Evolutionary conservation across 495 filamentous ascomycete genomes (phyloP).

Genomic region (Cladorrhinum samala): DNA sequence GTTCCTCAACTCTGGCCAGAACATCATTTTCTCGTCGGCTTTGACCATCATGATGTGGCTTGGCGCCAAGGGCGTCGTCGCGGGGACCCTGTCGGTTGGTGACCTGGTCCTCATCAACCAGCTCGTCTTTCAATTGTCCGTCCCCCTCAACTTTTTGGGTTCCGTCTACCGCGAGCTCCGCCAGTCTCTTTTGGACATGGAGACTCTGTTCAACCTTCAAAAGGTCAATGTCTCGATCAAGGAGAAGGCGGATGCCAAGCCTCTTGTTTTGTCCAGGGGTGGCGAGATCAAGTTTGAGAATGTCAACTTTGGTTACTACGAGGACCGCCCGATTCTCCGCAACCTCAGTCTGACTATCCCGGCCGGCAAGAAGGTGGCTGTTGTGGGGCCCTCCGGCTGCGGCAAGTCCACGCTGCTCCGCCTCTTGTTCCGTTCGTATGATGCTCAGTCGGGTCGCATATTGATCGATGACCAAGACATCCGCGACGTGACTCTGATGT

Average conservation of each 20-base stretch:
- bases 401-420: slow-evolving; percentile 92
- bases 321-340: slow-evolving; percentile 78
- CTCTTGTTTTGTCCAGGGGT: slow-evolving; percentile 63
- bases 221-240: slow-evolving; percentile 89
- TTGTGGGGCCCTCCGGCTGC: slow-evolving; percentile 92
- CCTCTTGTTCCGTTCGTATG: slow-evolving; percentile 90
- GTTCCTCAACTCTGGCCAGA: slow-evolving; percentile 95
- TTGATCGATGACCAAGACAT: slow-evolving; percentile 92
- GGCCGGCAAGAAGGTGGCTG: slow-evolving; percentile 89
- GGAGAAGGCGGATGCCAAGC: slow-evolving; percentile 65
- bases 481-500: slow-evolving; percentile 72
- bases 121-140: slow-evolving; percentile 94
- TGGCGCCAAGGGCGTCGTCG: slow-evolving; percentile 79
- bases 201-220: slow-evolving; percentile 97
- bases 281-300: slow-evolving; percentile 93
- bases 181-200: slow-evolving; percentile 95
- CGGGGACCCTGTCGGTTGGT: slow-evolving; percentile 78
- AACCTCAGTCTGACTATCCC: slow-evolving; percentile 85
- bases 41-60: slow-evolving; percentile 98
- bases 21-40: slow-evolving; percentile 91
- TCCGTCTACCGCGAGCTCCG: slow-evolving; percentile 93
- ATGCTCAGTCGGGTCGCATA: slow-evolving; percentile 80
- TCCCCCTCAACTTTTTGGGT: slow-evolving; percentile 93
- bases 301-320: slow-evolving; percentile 88
- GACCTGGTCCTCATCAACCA: slow-evolving; percentile 98